Percentiles rank a stretch among this genome's conserved stretches.
Evolutionary conservation across 108 stramenopile species (phyloP).

Genomic region (Cylindrotheca fusiformis): DNA sequence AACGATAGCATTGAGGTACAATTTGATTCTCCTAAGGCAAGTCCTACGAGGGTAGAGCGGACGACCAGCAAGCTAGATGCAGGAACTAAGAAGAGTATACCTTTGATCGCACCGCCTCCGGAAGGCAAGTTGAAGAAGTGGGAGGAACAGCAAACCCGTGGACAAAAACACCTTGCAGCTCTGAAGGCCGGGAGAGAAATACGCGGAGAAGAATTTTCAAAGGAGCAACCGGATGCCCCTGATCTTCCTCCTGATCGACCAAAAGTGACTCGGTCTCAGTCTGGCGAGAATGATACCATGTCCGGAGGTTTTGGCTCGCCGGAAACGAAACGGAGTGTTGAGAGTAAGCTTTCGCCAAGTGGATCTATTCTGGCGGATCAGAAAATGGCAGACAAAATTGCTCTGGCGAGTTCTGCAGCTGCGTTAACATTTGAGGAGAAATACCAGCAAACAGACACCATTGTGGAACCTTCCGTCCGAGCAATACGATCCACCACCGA

Average conservation of each 20-base stretch:
- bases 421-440: slow-evolving; percentile 54
- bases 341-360: slow-evolving; percentile 11
- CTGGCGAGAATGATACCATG: not conserved
- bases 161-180: slow-evolving; percentile 14
- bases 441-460: slow-evolving; percentile 2
- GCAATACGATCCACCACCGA: too few relatives aligned
- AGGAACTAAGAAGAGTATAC: slow-evolving; percentile 16
- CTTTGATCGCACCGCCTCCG: slow-evolving; percentile 54
- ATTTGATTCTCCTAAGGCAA: slow-evolving; percentile 19
- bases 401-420: slow-evolving; percentile 65
- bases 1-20: not conserved
- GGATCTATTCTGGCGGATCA: slow-evolving; percentile 14
- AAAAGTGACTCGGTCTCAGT: not conserved
- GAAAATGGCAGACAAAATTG: slow-evolving; percentile 67
- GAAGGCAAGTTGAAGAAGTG: slow-evolving; percentile 61
- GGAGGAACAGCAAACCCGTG: slow-evolving; percentile 39
- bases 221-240: too few relatives aligned
- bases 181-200: slow-evolving; percentile 12
- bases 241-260: too few relatives aligned
- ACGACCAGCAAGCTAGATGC: slow-evolving; percentile 24
- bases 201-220: too few relatives aligned
- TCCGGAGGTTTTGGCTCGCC: not conserved
- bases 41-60: slow-evolving; percentile 25
- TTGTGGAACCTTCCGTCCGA: not conserved
- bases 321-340: slow-evolving; percentile 1